Percentiles rank a stretch among this genome's conserved stretches.
phyloP scores from a whole-genome alignment of 202 grass and related monocot genomes.

The Alloteropsis angusta region DNA sequence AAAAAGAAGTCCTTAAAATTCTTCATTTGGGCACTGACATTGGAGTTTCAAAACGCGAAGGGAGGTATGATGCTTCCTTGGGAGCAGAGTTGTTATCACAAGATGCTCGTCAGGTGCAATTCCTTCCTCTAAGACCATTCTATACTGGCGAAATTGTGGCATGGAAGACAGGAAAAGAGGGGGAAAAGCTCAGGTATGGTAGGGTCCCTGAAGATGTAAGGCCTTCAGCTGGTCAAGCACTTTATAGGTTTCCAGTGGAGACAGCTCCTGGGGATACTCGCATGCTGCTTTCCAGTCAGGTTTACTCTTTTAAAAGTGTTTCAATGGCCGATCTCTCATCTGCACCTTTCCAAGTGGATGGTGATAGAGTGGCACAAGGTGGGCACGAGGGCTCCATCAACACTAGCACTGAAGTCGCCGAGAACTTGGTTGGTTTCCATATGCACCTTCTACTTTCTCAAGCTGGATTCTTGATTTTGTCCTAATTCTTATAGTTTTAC shows the following conservation, averaged over 20 bases:
- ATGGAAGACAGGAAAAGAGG: constrained; percentile 88
- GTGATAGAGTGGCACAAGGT: constrained; percentile 22
- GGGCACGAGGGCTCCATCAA: constrained; percentile 20
- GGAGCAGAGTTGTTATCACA: constrained; percentile 71
- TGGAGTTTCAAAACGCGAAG: constrained; percentile 47
- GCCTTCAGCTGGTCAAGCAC: constrained; percentile 74
- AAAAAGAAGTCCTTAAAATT: constrained; percentile 69
- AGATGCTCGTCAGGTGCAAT: constrained; percentile 90
- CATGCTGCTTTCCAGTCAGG: constrained; percentile 77
- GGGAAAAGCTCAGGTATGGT: constrained; percentile 80
- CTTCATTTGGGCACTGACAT: constrained; percentile 52
- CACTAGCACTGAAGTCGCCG: constrained; percentile 9
- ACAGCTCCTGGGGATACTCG: constrained; percentile 52
- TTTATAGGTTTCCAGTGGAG: constrained; percentile 83
- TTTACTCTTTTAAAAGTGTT: constrained; percentile 90
- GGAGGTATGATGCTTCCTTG: constrained; percentile 44
- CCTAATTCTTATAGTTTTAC: constrained; percentile 8
- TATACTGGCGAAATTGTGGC: constrained; percentile 83
- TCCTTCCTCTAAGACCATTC: constrained; percentile 90
- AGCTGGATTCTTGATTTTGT: not conserved
- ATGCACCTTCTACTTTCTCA: constrained; percentile 9
- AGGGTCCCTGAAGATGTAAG: constrained; percentile 91
- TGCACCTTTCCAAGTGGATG: constrained; percentile 31
- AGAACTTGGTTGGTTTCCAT: constrained; percentile 26
- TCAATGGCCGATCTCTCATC: constrained; percentile 52